Percentiles rank a stretch among this genome's conserved stretches.
Conservation (phyloP, 1,284 basidiomycete genomes). For the Leccinum proximum region DNA sequence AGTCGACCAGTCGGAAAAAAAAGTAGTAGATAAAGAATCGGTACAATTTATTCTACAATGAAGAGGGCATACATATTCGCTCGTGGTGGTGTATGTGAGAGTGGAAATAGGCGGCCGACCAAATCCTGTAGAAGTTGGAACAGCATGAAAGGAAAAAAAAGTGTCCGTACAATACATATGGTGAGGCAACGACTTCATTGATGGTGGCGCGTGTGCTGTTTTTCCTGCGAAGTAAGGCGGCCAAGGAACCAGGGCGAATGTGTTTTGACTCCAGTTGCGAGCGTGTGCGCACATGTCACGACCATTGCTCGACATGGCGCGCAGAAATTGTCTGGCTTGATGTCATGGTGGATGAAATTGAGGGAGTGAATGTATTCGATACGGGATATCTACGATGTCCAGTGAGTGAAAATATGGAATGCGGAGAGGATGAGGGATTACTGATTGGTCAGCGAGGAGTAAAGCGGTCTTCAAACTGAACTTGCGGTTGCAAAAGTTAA, state of each 20-base stretch:
- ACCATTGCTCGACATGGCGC: slow-evolving; percentile 36
- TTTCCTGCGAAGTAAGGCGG: slow-evolving; percentile 24
- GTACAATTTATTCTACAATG: too few species aligned
- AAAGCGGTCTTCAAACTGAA: slow-evolving; percentile 98
- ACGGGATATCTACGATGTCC: slow-evolving; percentile 78
- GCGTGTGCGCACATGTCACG: slow-evolving; percentile 24
- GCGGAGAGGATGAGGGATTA: slow-evolving; percentile 36
- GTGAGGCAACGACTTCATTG: slow-evolving; percentile 20
- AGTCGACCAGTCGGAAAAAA: too few species aligned
- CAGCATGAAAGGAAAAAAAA: slow-evolving; percentile 51
- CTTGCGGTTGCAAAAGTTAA: slow-evolving; percentile 99
- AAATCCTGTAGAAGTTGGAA: slow-evolving; percentile 21
- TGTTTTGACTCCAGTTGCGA: slow-evolving; percentile 16
- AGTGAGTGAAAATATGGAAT: not conserved
- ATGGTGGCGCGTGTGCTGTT: slow-evolving; percentile 21
- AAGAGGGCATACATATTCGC: too few species aligned
- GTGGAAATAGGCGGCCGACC: slow-evolving; percentile 31
- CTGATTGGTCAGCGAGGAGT: slow-evolving; percentile 95
- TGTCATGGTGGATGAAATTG: slow-evolving; percentile 99
- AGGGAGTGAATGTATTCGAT: slow-evolving; percentile 99
- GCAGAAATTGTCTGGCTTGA: slow-evolving; percentile 94
- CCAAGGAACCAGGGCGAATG: slow-evolving; percentile 12
- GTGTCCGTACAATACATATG: slow-evolving; percentile 62
- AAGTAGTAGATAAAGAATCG: too few species aligned
- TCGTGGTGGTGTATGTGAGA: too few species aligned